Base-by-base conservation (phyloP, 2,329 filamentous ascomycete genomes). In the Aspergillus eucalypticola region DNA sequence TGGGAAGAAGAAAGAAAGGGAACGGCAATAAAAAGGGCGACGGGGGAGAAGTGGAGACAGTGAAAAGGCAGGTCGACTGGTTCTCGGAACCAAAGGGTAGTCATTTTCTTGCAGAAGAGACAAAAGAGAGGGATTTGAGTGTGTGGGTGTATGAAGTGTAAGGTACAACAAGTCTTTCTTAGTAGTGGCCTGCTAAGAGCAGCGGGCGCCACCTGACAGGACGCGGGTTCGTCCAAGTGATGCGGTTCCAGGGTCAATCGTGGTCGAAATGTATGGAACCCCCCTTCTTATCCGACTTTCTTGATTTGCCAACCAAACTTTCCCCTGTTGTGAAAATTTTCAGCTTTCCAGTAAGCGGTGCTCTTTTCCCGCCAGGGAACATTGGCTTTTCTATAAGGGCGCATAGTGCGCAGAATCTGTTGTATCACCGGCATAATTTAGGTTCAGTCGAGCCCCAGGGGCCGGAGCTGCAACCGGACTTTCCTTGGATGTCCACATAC, bases 231-330 rank as follows among this genome's bases (percentile, higher is more conserved):
- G 32, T 35, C 11, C 32, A 35, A 35, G 19, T 19, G 13, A 21
- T 44, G 8, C 13, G 19, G 41, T 44, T 44, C 41, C 19, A 44
- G 41, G 19, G 41, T 44, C 19, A 19, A 11, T 35, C 11, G 11
- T 3, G 10, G 32, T 35, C 53, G 21, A 39, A 55, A 11, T 25
- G 39, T 32, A 44, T 25, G 32, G 32, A 35, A 35, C 32, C 32
- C 32, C 27, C 53, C 25, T 41, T 21, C 23, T 44, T 32, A 19
- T 29, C 39, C 39, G 39, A 41, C 53, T 19, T 23, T 23, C 25
- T 46, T 46, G 53, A 55, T 44, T 44, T 55, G 39, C 39, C 23
- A 39, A 55, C 41, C 53, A 42, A n/a, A 44, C 41, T 29, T 41
- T 13, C 8, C 6, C 5, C 2, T 6, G n/a, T 32, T 13, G 6